A percentile compares a stretch with the other conserved stretches of the same genome.
Evolutionary conservation across 129 eudicot genomes (phyloP).

Genomic region (sunflower (Helianthus annuus)): DNA sequence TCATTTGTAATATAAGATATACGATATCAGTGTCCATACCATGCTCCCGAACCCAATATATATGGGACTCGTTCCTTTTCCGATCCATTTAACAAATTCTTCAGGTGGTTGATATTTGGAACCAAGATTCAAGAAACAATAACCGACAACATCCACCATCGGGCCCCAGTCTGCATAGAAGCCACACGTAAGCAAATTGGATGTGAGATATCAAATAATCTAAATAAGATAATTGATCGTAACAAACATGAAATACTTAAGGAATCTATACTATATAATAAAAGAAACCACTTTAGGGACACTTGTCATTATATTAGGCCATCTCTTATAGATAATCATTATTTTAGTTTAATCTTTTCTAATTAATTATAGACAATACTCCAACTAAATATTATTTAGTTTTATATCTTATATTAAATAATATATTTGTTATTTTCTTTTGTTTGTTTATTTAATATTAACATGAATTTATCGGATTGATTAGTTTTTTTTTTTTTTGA

Average conservation of each 20-base stretch:
- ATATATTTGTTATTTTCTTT: too few species aligned
- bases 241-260: neutral
- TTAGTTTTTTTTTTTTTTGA: too few species aligned
- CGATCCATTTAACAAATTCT: slow-evolving; percentile 69
- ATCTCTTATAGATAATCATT: too few species aligned
- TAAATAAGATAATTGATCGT: neutral
- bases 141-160: slow-evolving; percentile 91
- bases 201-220: neutral
- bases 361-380: too few species aligned
- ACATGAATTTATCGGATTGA: too few species aligned
- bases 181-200: slow-evolving; percentile 9
- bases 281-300: too few species aligned
- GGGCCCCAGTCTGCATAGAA: slow-evolving; percentile 86
- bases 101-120: slow-evolving; percentile 70
- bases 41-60: slow-evolving; percentile 98
- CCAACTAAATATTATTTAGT: too few species aligned
- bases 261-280: neutral
- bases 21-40: slow-evolving; percentile 43
- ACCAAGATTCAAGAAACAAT: slow-evolving; percentile 82
- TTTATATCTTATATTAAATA: too few species aligned
- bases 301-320: too few species aligned
- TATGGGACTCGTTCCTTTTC: slow-evolving; percentile 75
- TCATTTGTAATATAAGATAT: neutral
- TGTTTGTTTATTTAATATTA: too few species aligned
- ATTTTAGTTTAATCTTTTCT: too few species aligned